Conservation (phyloP, 2,329 filamentous ascomycete genomes). For the Ceratocystis lukuohia region DNA sequence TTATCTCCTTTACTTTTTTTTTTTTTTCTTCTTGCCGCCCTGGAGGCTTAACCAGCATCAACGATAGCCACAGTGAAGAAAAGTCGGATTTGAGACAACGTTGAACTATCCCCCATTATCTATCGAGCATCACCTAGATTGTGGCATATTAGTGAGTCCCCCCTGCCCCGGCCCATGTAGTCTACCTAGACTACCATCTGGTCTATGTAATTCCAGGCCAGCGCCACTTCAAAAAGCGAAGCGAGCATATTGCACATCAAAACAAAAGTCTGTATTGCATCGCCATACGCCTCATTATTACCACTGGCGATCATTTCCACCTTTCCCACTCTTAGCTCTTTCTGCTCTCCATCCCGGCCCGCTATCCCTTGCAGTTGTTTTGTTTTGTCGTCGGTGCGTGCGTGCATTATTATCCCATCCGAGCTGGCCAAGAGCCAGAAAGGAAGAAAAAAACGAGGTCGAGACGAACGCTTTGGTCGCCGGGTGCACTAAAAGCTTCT, state of each 20-base stretch:
- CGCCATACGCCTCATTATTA: not conserved
- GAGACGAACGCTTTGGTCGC: not conserved
- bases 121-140: not conserved
- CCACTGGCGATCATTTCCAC: not conserved
- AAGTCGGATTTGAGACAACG: not conserved
- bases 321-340: not conserved
- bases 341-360: not conserved
- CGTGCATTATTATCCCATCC: slow-evolving; percentile 4
- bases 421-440: not conserved
- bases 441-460: not conserved
- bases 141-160: slow-evolving; percentile 2
- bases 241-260: slow-evolving; percentile 1
- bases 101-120: not conserved
- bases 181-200: not conserved
- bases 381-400: not conserved
- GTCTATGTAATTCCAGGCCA: not conserved
- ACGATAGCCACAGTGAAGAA: not conserved
- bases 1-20: not conserved
- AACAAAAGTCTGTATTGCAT: slow-evolving; percentile 3
- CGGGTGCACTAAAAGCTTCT: not conserved
- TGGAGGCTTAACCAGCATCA: not conserved
- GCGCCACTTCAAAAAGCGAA: slow-evolving; percentile 1
- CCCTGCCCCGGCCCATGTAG: not conserved
- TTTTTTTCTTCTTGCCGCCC: not conserved
- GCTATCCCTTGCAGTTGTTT: slow-evolving; percentile 2